These are phyloP conservation scores for Phytophthora sojae DNA, from an alignment of 352 stramenopile genomes.

Conservation along the genomic window DNA sequence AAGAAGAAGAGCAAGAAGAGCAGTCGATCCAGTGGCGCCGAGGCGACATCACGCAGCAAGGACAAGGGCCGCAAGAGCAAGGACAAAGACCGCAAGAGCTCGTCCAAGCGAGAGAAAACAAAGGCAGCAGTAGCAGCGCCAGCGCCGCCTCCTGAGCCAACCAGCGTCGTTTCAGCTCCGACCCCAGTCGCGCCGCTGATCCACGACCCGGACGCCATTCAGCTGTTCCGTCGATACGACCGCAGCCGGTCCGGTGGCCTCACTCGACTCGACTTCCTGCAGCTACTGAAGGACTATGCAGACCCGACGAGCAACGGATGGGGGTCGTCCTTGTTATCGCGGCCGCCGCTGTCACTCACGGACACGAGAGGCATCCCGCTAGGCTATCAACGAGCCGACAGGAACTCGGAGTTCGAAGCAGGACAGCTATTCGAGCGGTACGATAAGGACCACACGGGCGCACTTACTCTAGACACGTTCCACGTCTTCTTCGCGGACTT, in stretches of 20 bases:
- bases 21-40: slow-evolving; percentile 9
- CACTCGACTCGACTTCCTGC: slow-evolving; percentile 71
- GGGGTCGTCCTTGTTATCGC: slow-evolving; percentile 12
- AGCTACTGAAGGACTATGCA: slow-evolving; percentile 77
- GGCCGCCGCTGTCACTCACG: slow-evolving; percentile 65
- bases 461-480: slow-evolving; percentile 73
- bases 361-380: slow-evolving; percentile 72
- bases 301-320: slow-evolving; percentile 12
- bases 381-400: slow-evolving; percentile 71
- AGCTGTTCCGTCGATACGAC: slow-evolving; percentile 86
- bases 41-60: slow-evolving; percentile 28
- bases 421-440: slow-evolving; percentile 87
- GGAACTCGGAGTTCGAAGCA: slow-evolving; percentile 87
- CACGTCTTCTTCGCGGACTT: slow-evolving; percentile 81
- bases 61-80: slow-evolving; percentile 44
- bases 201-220: slow-evolving; percentile 72
- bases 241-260: slow-evolving; percentile 57
- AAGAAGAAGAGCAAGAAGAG: slow-evolving; percentile 44
- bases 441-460: slow-evolving; percentile 63
- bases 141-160: background rate
- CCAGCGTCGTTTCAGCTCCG: background rate
- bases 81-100: slow-evolving; percentile 44
- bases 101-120: slow-evolving; percentile 12
- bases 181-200: background rate
- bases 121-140: background rate